phyloP scores from a whole-genome alignment of 2,329 filamentous ascomycete species.

The Emmonsiellopsis sp. region DNA sequence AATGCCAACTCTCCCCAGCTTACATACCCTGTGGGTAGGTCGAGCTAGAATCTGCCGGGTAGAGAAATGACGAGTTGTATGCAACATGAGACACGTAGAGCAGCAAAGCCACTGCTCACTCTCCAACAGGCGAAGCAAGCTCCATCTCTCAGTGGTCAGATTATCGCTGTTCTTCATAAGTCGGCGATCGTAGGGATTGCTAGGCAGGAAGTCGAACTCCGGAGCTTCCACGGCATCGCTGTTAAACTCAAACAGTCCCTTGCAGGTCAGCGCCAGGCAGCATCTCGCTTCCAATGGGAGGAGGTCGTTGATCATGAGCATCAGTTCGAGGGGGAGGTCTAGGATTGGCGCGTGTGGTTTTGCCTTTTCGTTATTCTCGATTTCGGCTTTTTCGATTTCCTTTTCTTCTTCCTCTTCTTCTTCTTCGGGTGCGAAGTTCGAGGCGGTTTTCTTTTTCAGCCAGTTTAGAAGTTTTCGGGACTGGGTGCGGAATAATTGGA shows the following conservation, averaged over 20 bases:
- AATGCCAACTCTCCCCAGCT: background rate
- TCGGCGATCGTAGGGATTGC: background rate
- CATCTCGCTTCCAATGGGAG: background rate
- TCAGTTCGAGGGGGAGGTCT: constrained; percentile 1
- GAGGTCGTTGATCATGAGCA: background rate
- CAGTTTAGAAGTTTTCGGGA: background rate
- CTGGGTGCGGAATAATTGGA: background rate
- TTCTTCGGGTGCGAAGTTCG: background rate
- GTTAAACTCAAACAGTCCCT: background rate
- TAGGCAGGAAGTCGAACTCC: background rate
- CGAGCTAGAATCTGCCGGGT: background rate
- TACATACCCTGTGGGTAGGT: background rate
- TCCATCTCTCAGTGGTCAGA: background rate
- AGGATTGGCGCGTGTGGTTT: background rate
- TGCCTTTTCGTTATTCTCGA: too few species aligned
- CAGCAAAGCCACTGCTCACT: constrained; percentile 1
- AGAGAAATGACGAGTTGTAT: background rate
- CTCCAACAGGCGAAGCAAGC: constrained; percentile 1
- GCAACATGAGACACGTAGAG: background rate
- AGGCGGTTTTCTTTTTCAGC: background rate
- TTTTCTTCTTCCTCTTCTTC: background rate
- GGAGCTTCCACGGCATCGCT: background rate
- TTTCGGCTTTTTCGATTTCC: background rate
- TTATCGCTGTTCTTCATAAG: background rate
- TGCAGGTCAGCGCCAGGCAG: constrained; percentile 3